Base-by-base conservation (phyloP, 1,139 yeast genomes). In the Taphrina wiesneri region DNA sequence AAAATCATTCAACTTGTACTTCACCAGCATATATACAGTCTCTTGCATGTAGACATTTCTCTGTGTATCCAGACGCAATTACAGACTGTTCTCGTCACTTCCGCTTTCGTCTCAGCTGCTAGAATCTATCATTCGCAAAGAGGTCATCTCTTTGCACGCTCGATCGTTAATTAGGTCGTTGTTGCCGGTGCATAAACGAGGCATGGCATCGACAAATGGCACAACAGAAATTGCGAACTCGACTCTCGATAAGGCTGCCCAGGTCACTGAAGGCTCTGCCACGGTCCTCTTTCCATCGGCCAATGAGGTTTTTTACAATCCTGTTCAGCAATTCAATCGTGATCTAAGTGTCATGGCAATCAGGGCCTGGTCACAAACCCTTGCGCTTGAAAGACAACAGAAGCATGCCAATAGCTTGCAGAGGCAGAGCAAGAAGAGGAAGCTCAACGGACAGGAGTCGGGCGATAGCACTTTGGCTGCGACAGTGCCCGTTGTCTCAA, bases 291-390 rank as follows among this genome's bases (percentile, higher is more conserved):
- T 88, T 68, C 93, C 96, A 3, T 83, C 86, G 73, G 84, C 85
- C 72, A 81, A 79, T 65, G 87, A 86, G 71, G 99, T 93, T 11
- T 93, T 93, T 74, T 93, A 95, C 78, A 93, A 93, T 74, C 98
- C 96, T 4, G 89, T 93, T 68, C 99, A 93, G 77, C 98, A 92
- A 76, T 93, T 92, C 77, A 93, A 93, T 75, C 82, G 99, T 72
- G 99, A 93, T 75, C 78, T 93, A 64, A 88, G 96, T 69, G 87
- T 90, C 5, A 80, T 88, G 73, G 92, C 90, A 9, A 92, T 93
- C 70, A 83, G 86, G 68, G 96, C 98, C 0, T 93, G 96, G 92
- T 82, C 86, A 43, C 84, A 86, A 69, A 72, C 87, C 59, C 84
- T 83, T 69, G 77, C 75, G 64, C 76, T 70, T 74, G 70, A 66